A percentile compares a stretch with the other conserved stretches of the same genome.
These are phyloP conservation scores for Mucor plumbeus DNA, from an alignment of 371 early-diverging fungal genomes.

Conservation along the genomic window DNA sequence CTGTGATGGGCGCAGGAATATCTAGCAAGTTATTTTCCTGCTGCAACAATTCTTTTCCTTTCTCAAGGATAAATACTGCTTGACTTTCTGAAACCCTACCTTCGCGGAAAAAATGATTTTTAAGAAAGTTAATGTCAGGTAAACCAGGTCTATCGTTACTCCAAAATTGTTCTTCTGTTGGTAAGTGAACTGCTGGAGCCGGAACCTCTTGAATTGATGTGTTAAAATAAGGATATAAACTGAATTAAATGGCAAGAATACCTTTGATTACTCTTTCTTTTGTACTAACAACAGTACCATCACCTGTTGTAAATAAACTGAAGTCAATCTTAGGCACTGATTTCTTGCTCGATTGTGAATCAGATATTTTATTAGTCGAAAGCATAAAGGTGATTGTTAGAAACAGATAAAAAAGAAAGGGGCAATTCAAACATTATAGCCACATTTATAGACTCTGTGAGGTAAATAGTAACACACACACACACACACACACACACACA, in stretches of 20 bases:
- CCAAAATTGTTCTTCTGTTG: conserved; percentile 62
- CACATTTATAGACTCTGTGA: too few species aligned
- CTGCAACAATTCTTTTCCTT: conserved; percentile 77
- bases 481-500: too few species aligned
- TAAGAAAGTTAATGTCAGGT: conserved; percentile 84
- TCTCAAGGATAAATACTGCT: conserved; percentile 83
- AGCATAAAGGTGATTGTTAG: not conserved
- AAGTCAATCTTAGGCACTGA: conserved; percentile 67
- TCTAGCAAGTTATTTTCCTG: conserved; percentile 87
- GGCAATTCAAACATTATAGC: too few species aligned
- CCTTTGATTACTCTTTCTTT: conserved; percentile 79
- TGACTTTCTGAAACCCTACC: conserved; percentile 93
- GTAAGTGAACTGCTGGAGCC: conserved; percentile 55
- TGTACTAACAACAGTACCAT: conserved; percentile 78
- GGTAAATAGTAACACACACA: too few species aligned
- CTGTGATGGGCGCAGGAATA: conserved; percentile 72
- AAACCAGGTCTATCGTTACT: conserved; percentile 70
- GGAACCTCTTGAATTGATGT: conserved; percentile 34
- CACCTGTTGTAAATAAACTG: conserved; percentile 74
- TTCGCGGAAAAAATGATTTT: conserved; percentile 89
- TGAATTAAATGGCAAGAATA: not conserved
- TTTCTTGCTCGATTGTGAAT: not conserved
- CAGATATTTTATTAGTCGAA: not conserved
- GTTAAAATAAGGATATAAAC: not conserved
- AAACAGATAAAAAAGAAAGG: too few species aligned